These are phyloP conservation scores for Jimgerdemannia lactiflua DNA, from an alignment of 192 early-diverging fungal genomes.

Conservation along the genomic window DNA sequence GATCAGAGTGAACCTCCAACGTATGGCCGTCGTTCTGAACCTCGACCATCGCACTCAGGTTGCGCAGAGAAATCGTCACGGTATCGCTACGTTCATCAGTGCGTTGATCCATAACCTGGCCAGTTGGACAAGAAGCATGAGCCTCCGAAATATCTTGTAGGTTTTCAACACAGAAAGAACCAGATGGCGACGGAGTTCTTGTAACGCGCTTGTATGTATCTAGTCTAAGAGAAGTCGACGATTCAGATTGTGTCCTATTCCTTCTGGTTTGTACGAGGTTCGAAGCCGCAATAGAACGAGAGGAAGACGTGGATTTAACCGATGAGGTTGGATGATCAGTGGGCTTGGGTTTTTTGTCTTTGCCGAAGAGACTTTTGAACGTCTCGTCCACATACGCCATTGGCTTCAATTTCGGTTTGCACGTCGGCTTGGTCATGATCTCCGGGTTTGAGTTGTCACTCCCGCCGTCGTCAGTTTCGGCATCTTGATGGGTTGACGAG, in stretches of 20 bases:
- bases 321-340: neutral
- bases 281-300: neutral
- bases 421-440: neutral
- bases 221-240: neutral
- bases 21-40: neutral
- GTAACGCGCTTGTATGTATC: neutral
- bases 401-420: neutral
- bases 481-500: neutral
- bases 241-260: neutral
- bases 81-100: neutral
- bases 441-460: neutral
- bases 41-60: neutral
- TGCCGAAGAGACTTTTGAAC: neutral
- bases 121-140: too few relatives aligned
- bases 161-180: neutral
- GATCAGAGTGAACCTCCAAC: too few relatives aligned
- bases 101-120: too few relatives aligned
- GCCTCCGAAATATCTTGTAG: too few relatives aligned
- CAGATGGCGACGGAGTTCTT: neutral
- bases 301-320: neutral
- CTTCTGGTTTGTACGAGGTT: neutral
- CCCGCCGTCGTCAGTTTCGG: neutral
- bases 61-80: neutral
- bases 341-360: too few relatives aligned
- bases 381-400: neutral